Percentiles rank a stretch among this genome's conserved stretches.
These are phyloP conservation scores for Aspergillus sp. DNA, from an alignment of 2,329 filamentous ascomycete species.

Conservation along the genomic window DNA sequence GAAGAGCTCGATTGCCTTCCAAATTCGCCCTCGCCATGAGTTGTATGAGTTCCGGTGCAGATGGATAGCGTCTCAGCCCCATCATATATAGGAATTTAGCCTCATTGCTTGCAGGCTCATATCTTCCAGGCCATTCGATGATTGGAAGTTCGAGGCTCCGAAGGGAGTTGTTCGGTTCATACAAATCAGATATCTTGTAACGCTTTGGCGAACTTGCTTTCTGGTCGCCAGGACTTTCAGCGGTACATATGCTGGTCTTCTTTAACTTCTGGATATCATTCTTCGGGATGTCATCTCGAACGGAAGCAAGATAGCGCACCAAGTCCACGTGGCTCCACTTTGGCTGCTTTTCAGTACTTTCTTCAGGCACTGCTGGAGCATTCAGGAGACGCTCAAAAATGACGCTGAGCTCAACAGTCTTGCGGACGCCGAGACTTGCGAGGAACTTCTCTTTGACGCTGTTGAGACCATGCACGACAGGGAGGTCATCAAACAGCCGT, in stretches of 20 bases:
- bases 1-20: constrained; percentile 46
- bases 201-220: constrained; percentile 50
- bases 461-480: constrained; percentile 67
- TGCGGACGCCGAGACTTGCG: constrained; percentile 74
- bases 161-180: constrained; percentile 67
- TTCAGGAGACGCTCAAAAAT: constrained; percentile 82
- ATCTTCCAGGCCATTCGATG: constrained; percentile 74
- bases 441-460: constrained; percentile 89
- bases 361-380: constrained; percentile 42
- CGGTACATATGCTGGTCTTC: constrained; percentile 73
- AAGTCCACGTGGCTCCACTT: constrained; percentile 92
- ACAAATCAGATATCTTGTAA: constrained; percentile 72
- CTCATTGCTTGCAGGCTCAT: constrained; percentile 60
- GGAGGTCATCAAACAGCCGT: constrained; percentile 88
- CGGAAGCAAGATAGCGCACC: constrained; percentile 88
- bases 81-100: constrained; percentile 65
- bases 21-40: constrained; percentile 63
- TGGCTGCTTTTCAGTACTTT: constrained; percentile 41
- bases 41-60: constrained; percentile 65
- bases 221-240: constrained; percentile 53
- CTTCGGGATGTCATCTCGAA: constrained; percentile 76
- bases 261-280: constrained; percentile 74
- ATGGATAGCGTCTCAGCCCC: constrained; percentile 66
- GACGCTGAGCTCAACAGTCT: constrained; percentile 88
- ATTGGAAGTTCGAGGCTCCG: constrained; percentile 66